Conservation (phyloP, 2,329 filamentous ascomycete species). For the Elsinoe australis region DNA sequence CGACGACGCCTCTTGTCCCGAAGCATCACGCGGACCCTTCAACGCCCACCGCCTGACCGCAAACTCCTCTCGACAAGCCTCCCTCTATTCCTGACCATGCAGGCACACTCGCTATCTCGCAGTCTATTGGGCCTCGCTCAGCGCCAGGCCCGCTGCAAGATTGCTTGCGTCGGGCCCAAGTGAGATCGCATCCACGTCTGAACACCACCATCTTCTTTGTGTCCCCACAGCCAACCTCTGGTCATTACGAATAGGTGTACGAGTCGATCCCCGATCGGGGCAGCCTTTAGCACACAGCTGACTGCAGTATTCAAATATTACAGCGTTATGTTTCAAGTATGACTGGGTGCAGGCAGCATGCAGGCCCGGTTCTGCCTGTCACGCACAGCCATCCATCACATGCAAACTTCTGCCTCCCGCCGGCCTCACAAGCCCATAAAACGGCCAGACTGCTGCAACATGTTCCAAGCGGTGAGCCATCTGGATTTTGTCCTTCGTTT, state of each 20-base stretch:
- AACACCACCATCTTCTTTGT: not conserved
- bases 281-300: slow-evolving; percentile 1
- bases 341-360: slow-evolving; percentile 17
- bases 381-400: slow-evolving; percentile 15
- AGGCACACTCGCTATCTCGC: slow-evolving; percentile 2
- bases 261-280: not conserved
- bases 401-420: slow-evolving; percentile 1
- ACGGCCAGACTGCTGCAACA: slow-evolving; percentile 16
- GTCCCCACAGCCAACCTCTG: not conserved
- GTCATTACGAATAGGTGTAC: slow-evolving; percentile 2
- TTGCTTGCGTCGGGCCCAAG: slow-evolving; percentile 11
- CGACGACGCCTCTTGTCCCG: not conserved
- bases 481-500: slow-evolving; percentile 14
- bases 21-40: slow-evolving; percentile 11
- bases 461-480: slow-evolving; percentile 14
- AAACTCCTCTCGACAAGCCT: slow-evolving; percentile 7
- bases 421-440: slow-evolving; percentile 10
- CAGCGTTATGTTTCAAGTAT: slow-evolving; percentile 15
- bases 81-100: slow-evolving; percentile 2
- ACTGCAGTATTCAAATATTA: slow-evolving; percentile 7
- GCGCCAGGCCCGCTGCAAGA: slow-evolving; percentile 13
- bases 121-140: slow-evolving; percentile 11
- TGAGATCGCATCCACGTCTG: slow-evolving; percentile 4
- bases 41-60: slow-evolving; percentile 15
- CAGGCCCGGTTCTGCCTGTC: slow-evolving; percentile 16